Percentiles rank a stretch among this genome's conserved stretches.
phyloP scores from a whole-genome alignment of 768 basidiomycete genomes.

The Naganishia antarctica region DNA sequence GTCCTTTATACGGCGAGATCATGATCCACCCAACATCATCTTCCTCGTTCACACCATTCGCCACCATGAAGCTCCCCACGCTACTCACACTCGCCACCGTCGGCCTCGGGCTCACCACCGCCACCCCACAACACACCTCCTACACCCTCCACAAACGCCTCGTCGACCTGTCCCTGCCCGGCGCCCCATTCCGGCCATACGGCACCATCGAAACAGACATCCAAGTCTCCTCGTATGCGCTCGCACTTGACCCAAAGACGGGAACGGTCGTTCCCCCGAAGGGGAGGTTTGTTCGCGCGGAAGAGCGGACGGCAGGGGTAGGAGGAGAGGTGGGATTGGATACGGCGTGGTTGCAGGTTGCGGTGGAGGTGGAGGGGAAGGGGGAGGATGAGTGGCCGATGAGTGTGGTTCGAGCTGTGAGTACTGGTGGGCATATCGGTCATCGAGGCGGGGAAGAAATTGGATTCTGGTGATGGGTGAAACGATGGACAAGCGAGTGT shows the following conservation, averaged over 20 bases:
- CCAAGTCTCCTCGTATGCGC: neutral
- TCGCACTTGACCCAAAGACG: neutral
- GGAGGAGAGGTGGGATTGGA: neutral
- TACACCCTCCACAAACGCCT: conserved; percentile 1
- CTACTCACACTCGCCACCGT: neutral
- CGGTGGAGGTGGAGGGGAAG: neutral
- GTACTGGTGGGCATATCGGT: no score
- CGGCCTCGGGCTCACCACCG: neutral
- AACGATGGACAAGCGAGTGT: no score
- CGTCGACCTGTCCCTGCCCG: neutral
- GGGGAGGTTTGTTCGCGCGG: neutral
- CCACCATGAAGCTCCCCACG: neutral
- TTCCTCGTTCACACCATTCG: no score
- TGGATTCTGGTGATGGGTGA: no score
- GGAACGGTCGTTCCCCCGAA: neutral
- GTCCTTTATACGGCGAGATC: no score
- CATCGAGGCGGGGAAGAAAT: no score
- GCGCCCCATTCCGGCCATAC: neutral
- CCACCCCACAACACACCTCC: neutral
- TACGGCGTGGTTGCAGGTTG: neutral
- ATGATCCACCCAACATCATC: no score
- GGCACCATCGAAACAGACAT: neutral
- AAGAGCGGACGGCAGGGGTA: neutral
- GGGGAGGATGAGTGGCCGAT: conserved; percentile 5
- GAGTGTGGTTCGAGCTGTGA: conserved; percentile 13